Base-by-base conservation (phyloP, 352 stramenopile genomes). In the Globisporangium lucens region DNA sequence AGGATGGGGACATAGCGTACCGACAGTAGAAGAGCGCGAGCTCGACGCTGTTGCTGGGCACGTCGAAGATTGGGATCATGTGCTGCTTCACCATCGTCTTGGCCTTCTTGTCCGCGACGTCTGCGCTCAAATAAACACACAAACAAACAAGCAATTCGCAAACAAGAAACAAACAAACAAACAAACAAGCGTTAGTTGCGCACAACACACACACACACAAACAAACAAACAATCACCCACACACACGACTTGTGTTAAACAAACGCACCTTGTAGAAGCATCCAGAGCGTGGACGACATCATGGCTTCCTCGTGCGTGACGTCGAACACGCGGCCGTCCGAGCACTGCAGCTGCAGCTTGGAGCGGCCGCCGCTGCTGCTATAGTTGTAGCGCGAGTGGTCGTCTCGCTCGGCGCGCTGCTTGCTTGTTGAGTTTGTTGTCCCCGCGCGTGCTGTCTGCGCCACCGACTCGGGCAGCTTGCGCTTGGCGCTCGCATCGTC, bases 221-320 rank as follows among this genome's bases (percentile, higher is more conserved):
- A 38, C 35, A 24, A n/a, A 15, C 65, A 12, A n/a, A 10, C 36
- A 22, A 36, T 43, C 20, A 43, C 56, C 30, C 12, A 58, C 4
- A 61, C 17, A 68, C 38, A 15, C 10, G 29, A 17, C 20, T 61
- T 47, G 33, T 1, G 41, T 29, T 46, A 38, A 27, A 53, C 35
- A 55, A 38, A 41, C 35, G 10, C 29, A 87, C 81, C 79, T 75
- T 93, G 83, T 56, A 93, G 69, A 6, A 93, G 70, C 70, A 89
- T 89, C 85, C 85, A 93, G 13, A 93, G 75, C 61, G 83, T 93
- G 20, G 85, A 92, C 35, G 85, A 93, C 85, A 93, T 93, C 85
- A 93, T 93, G 65, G 85, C 85, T 67, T 93, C 82, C 55, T 93
- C 80, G 57, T 91, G 84, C n/a, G 78, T 88, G 69, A 93, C 85